Percentiles rank a stretch among this genome's conserved stretches.
Evolutionary conservation across 2,329 filamentous ascomycete species (phyloP).

Genomic region (Phaeosphaeria sp.): DNA sequence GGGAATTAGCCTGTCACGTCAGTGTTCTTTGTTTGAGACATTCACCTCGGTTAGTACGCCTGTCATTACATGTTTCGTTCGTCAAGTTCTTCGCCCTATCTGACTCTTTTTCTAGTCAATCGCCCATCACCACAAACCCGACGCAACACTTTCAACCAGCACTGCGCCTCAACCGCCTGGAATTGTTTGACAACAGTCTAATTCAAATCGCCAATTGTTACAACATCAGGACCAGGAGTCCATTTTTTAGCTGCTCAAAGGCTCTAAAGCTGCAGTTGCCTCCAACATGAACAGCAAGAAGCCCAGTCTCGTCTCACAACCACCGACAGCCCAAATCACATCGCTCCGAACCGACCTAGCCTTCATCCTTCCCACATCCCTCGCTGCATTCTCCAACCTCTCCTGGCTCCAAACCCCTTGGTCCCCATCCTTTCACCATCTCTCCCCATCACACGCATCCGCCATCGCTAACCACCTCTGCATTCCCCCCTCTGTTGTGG

Average conservation of each 20-base stretch:
- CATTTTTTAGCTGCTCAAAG: neutral
- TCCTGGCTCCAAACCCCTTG: neutral
- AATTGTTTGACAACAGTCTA: too few relatives aligned
- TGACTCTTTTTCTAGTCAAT: too few relatives aligned
- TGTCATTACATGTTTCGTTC: too few relatives aligned
- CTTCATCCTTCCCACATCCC: neutral
- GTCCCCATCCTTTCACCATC: conserved; percentile 5
- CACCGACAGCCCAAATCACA: neutral
- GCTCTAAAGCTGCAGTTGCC: neutral
- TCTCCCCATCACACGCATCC: conserved; percentile 7
- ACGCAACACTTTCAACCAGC: too few relatives aligned
- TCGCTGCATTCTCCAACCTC: neutral
- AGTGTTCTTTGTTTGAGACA: too few relatives aligned
- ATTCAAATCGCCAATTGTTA: too few relatives aligned
- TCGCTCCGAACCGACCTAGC: neutral
- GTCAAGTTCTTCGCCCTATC: too few relatives aligned
- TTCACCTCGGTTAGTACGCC: too few relatives aligned
- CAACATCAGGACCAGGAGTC: too few relatives aligned
- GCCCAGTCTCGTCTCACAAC: neutral
- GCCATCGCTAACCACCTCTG: conserved; percentile 7
- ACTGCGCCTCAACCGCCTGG: too few relatives aligned
- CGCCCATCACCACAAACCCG: too few relatives aligned
- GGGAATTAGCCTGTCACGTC: too few relatives aligned
- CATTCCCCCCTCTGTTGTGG: conserved; percentile 1
- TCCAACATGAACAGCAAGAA: neutral